Evolutionary conservation across 2,329 filamentous ascomycete genomes (phyloP), one percentile per base, ranked within the genome.

Genomic region (Sclerotinia trifoliorum): DNA sequence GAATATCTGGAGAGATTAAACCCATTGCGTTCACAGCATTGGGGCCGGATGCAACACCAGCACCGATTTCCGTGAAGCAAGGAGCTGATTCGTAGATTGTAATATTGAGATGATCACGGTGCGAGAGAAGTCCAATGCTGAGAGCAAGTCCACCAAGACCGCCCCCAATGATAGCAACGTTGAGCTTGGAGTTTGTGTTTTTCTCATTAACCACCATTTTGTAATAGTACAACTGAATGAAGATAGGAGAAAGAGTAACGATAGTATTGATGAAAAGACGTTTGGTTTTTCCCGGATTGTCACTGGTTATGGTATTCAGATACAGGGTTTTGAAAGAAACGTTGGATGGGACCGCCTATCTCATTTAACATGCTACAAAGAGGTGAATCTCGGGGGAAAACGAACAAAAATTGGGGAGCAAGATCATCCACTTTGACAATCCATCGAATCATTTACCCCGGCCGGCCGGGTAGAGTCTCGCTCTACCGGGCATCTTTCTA

Each of bases 131-230:
- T 19, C 68, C 73, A n/a, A 73, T 66, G 4, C 61, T 68, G 5
- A 74, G 64, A 11, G 68, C 67, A 15, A 74, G 55, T 3, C 73
- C 72, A 32, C 58, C 68, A 32, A 75, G 69, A n/a, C 73, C 73
- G n/a, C 73, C 73, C 11, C 73, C 73, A 44, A 74, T 61, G 7
- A 75, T 72, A 32, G 73, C 72, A 26, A 73, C 39, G 15, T 60
- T 44, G n/a, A 66, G 46, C 46, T 63, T 63, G 26, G 19, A 19
- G 4, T 39, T 35, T 2, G 2, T 13, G 8, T 3, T 19, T 39
- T 63, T 15, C 21, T 21, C 4, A 13, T n/a, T 3, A 56, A 21
- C 21, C 21, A 19, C 44, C 44, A 62, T 62, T 26, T 35, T 49
- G 17, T 21, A 62, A 39, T 15, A 6, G n/a, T 8, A 35, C 32